These are phyloP conservation scores for Pulveroboletus sp. DNA, from an alignment of 768 basidiomycete genomes.

Conservation along the genomic window DNA sequence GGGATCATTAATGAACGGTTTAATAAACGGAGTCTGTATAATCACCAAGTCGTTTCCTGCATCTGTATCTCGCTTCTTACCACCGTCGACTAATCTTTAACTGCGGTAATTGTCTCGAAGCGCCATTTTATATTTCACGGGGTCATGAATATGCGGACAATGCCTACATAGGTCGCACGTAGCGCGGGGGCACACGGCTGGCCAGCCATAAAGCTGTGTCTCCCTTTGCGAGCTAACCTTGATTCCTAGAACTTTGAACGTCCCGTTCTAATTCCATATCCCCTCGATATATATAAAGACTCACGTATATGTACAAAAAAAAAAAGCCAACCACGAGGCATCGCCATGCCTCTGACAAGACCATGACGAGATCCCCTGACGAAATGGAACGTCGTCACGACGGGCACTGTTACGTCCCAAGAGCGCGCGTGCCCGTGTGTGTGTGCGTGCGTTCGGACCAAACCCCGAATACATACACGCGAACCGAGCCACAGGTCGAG, in stretches of 20 bases:
- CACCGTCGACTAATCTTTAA: constrained; percentile 8
- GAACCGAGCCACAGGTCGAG: too few relatives aligned
- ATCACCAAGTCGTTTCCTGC: neutral
- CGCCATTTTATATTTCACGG: constrained; percentile 4
- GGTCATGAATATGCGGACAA: constrained; percentile 10
- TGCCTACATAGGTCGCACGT: constrained; percentile 9
- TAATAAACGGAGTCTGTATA: constrained; percentile 25
- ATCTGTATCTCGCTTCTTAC: constrained; percentile 1
- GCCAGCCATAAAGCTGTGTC: constrained; percentile 11
- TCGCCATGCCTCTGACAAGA: neutral
- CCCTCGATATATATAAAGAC: neutral
- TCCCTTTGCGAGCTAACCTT: constrained; percentile 18
- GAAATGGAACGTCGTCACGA: neutral
- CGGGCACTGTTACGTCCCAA: constrained; percentile 12
- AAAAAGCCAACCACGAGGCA: constrained; percentile 6
- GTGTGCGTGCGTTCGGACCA: too few relatives aligned
- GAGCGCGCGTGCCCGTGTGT: constrained; percentile 1
- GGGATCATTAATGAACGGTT: constrained; percentile 22
- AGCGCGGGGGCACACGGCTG: constrained; percentile 9
- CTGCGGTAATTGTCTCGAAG: constrained; percentile 23
- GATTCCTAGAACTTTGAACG: constrained; percentile 6
- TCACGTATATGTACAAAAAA: neutral
- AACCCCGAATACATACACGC: too few relatives aligned
- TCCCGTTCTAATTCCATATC: constrained; percentile 6
- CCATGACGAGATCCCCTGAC: constrained; percentile 14